phyloP scores from a whole-genome alignment of 371 early-diverging fungal species.

The Mortierella sp. region DNA sequence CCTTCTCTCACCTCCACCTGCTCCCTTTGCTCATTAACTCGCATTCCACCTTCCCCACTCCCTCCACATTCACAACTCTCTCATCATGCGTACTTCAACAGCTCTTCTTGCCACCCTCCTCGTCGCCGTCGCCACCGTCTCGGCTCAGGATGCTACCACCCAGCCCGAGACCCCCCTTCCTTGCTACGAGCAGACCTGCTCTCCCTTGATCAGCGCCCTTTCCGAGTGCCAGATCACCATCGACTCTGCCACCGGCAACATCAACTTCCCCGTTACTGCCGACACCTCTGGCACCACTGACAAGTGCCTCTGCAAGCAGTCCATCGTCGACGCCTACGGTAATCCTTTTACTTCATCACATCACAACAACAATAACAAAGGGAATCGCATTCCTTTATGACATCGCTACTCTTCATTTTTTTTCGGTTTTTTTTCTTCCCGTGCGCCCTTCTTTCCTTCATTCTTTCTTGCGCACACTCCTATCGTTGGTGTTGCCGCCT shows the following conservation, averaged over 20 bases:
- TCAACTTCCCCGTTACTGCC: conserved; percentile 38
- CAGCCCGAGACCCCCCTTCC: conserved; percentile 39
- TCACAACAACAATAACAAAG: background rate
- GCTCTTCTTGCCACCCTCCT: conserved; percentile 32
- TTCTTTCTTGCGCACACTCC: too few relatives aligned
- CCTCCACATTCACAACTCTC: background rate
- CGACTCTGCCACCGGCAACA: conserved; percentile 34
- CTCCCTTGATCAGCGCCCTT: conserved; percentile 30
- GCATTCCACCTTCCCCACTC: conserved; percentile 5
- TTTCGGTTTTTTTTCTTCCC: too few relatives aligned
- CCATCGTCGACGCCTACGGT: conserved; percentile 47
- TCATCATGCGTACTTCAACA: conserved; percentile 25
- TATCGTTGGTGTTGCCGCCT: background rate
- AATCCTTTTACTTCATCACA: conserved; percentile 3
- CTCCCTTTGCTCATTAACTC: conserved; percentile 13
- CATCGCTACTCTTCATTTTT: background rate
- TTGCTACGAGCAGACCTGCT: conserved; percentile 52
- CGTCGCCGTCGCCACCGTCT: conserved; percentile 29
- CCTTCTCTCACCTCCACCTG: background rate
- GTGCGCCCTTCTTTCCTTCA: too few relatives aligned
- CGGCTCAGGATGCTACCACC: conserved; percentile 29
- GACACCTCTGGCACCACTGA: conserved; percentile 29
- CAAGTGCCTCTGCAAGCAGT: conserved; percentile 57
- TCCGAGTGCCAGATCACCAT: conserved; percentile 42
- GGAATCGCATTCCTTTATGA: background rate